A percentile compares a stretch with the other conserved stretches of the same genome.
phyloP scores from a whole-genome alignment of 305 asterid genomes.

The Fraxinus sp. region DNA sequence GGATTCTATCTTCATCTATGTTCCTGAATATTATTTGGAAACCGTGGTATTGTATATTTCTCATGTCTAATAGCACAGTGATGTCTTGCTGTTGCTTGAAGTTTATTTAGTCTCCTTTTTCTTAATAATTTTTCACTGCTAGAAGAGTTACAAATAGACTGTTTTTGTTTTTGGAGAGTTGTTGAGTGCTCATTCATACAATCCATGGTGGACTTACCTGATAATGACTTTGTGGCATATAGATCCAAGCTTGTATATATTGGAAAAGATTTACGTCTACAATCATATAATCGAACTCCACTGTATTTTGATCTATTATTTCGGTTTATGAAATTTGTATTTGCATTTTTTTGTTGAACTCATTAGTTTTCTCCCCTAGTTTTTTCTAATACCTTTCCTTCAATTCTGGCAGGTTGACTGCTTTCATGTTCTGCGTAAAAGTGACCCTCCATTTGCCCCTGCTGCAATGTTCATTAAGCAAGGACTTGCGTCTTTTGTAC shows the following conservation, averaged over 20 bases:
- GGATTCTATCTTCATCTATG: slow-evolving; percentile 62
- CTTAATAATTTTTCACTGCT: slow-evolving; percentile 9
- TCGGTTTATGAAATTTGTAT: background rate
- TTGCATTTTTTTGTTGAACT: background rate
- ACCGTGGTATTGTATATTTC: slow-evolving; percentile 62
- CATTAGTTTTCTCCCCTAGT: background rate
- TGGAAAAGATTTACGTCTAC: background rate
- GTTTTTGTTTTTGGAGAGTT: background rate
- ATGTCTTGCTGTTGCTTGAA: slow-evolving; percentile 19
- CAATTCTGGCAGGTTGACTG: slow-evolving; percentile 74
- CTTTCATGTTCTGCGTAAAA: slow-evolving; percentile 90
- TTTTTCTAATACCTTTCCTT: slow-evolving; percentile 23
- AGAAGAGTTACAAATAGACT: background rate
- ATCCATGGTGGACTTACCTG: slow-evolving; percentile 1
- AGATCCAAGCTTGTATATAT: background rate
- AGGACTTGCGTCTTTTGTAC: slow-evolving; percentile 86
- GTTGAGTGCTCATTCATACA: background rate
- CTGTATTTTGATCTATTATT: background rate
- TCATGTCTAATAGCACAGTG: slow-evolving; percentile 1
- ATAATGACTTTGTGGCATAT: background rate
- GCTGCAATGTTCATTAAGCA: slow-evolving; percentile 75
- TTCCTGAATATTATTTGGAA: slow-evolving; percentile 93
- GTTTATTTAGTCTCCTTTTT: slow-evolving; percentile 12
- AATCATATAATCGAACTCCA: background rate
- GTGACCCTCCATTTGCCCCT: slow-evolving; percentile 94